Percentiles rank a stretch among this genome's conserved stretches.
phyloP scores from a whole-genome alignment of 306 rosid genomes.

The Lathyrus tuberosus region DNA sequence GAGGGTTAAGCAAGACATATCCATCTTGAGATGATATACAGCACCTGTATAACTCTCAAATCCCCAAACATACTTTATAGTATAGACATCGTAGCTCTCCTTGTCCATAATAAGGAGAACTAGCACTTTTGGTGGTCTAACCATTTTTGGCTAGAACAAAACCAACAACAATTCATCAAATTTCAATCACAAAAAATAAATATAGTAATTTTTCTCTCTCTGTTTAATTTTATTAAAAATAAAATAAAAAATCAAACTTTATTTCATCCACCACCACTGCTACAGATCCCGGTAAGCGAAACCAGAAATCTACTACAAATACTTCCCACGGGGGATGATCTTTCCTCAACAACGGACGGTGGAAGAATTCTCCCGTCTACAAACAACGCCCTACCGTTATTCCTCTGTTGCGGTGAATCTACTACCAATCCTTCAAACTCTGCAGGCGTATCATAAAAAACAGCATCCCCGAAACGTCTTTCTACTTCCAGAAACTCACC shows the following conservation, averaged over 20 bases:
- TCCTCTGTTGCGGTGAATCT: constrained; percentile 51
- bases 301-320: constrained; percentile 71
- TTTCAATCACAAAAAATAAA: no score
- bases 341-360: constrained; percentile 61
- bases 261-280: constrained; percentile 62
- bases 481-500: constrained; percentile 88
- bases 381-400: constrained; percentile 58
- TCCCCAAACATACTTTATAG: no score
- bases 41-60: no score
- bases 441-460: constrained; percentile 70
- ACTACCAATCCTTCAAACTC: constrained; percentile 81
- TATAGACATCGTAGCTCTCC: no score
- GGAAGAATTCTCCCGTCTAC: constrained; percentile 87
- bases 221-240: no score
- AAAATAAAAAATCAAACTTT: constrained; percentile 4
- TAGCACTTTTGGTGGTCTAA: no score
- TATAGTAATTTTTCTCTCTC: no score
- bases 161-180: no score
- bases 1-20: no score
- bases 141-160: no score
- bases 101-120: no score
- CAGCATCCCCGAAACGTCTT: constrained; percentile 80
- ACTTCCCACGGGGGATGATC: constrained; percentile 52
- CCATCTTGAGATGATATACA: no score
- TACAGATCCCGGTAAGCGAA: constrained; percentile 78